Base-by-base conservation (phyloP, 306 rosid genomes). In the Rosa multiflora region DNA sequence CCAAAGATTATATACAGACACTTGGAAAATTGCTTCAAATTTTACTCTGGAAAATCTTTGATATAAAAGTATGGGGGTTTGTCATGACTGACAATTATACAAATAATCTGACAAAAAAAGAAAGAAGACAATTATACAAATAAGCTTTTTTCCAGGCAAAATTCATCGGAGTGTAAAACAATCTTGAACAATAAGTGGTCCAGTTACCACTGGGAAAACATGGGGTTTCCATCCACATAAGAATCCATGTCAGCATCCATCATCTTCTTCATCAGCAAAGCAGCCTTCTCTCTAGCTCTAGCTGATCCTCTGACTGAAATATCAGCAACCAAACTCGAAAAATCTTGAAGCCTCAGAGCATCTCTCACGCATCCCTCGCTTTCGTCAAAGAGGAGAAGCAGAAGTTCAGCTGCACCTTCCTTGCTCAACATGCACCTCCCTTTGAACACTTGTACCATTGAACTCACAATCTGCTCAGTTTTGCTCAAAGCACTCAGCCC, bases 371-470 rank as follows among this genome's bases (percentile, higher is more conserved):
- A 87, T 0, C 67, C 87, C 52, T 92, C 92, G 49, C 90, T 89
- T 12, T 92, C 97, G 17, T 94, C 92, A 20, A 92, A 92, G 43
- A 94, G 89, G 21, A 90, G 82, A 37, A 86, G 52, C 56, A 92
- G 97, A 35, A 94, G 88, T 69, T 94, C 97, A 14, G 87, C 79
- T 7, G 92, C 95, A 4, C 97, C 97, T 53, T 94, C 98, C 63
- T 92, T 92, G 40, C 97, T 87, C 87, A 87, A 42, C 92, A 88
- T 81, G 66, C 93, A 88, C 88, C 93, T 88, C 48, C 91, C 80
- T 80, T 81, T 87, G 81, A 94, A 47, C 82, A 91, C 97, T 29
- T 72, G 71, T 29, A 87, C 73, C 97, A 94, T 80, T 0, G 67
- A 44, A 58, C 67, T 72, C 23, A 91, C 80, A 29, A 94, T 83